phyloP scores from a whole-genome alignment of 768 basidiomycete genomes.

The Lentinus tigrinus region DNA sequence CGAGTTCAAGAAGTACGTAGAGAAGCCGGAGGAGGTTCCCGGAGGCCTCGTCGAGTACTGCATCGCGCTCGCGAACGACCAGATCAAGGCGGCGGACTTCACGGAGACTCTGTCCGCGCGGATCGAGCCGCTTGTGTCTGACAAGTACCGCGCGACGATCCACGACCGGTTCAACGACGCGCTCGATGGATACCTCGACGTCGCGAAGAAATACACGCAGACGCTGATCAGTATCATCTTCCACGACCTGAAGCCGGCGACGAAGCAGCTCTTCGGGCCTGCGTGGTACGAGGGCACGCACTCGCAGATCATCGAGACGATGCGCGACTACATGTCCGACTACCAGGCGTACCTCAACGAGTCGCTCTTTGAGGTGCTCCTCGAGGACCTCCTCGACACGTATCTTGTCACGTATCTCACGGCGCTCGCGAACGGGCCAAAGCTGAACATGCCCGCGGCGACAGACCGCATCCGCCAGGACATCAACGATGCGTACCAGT shows the following conservation, averaged over 20 bases:
- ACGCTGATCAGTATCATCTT: constrained; percentile 93
- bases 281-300: constrained; percentile 91
- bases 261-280: constrained; percentile 78
- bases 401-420: constrained; percentile 91
- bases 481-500: constrained; percentile 69
- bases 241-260: constrained; percentile 89
- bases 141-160: constrained; percentile 84
- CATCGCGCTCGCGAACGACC: constrained; percentile 96
- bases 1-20: constrained; percentile 84
- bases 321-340: constrained; percentile 95
- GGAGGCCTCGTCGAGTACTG: constrained; percentile 93
- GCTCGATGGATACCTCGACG: constrained; percentile 97
- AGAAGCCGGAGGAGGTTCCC: constrained; percentile 84
- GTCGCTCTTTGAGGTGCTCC: constrained; percentile 83
- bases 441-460: constrained; percentile 83
- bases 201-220: constrained; percentile 96
- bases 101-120: constrained; percentile 83
- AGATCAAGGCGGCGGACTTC: constrained; percentile 94
- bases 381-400: constrained; percentile 89
- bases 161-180: constrained; percentile 90
- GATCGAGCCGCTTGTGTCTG: constrained; percentile 87
- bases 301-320: constrained; percentile 88
- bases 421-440: constrained; percentile 78
- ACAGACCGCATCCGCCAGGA: constrained; percentile 84
- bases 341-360: constrained; percentile 90